Evolutionary conservation across 2,329 filamentous ascomycete species (phyloP).

Genomic region (Sphaerulina vaccinii): DNA sequence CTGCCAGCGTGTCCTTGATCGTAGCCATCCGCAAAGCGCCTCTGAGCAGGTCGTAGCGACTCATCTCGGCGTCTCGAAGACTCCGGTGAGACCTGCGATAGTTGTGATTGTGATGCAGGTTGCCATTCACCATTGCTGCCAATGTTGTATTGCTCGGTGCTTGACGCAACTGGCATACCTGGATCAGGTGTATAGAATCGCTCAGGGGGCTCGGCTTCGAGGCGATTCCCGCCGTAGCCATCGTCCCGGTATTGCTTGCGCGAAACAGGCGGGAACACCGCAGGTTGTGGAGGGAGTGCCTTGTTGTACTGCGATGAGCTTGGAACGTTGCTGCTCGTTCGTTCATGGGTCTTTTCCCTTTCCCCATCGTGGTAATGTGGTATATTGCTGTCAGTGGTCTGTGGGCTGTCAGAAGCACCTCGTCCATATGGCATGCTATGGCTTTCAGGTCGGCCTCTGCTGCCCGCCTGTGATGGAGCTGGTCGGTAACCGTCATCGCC

Average conservation of each 20-base stretch:
- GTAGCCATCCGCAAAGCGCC: slow-evolving; percentile 83
- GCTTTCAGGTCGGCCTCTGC: slow-evolving; percentile 36
- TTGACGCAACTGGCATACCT: slow-evolving; percentile 10
- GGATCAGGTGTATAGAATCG: slow-evolving; percentile 35
- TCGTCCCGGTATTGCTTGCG: slow-evolving; percentile 36
- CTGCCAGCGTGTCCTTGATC: slow-evolving; percentile 77
- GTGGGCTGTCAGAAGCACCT: slow-evolving; percentile 44
- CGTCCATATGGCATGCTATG: slow-evolving; percentile 47
- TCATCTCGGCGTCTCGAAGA: slow-evolving; percentile 42
- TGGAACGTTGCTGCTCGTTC: slow-evolving; percentile 20
- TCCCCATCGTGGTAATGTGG: slow-evolving; percentile 45
- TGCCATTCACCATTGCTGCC: slow-evolving; percentile 28
- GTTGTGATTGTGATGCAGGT: slow-evolving; percentile 38
- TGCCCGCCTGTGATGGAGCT: slow-evolving; percentile 28
- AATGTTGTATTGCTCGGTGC: slow-evolving; percentile 36
- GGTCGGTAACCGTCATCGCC: slow-evolving; percentile 33
- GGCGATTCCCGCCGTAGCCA: slow-evolving; percentile 31
- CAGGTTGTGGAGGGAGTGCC: slow-evolving; percentile 30
- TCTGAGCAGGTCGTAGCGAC: slow-evolving; percentile 69
- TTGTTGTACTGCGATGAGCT: slow-evolving; percentile 31
- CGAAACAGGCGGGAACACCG: slow-evolving; percentile 21
- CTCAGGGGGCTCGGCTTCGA: slow-evolving; percentile 31
- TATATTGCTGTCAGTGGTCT: slow-evolving; percentile 46
- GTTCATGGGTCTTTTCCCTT: slow-evolving; percentile 25
- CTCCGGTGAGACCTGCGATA: slow-evolving; percentile 31